Conservation (phyloP, 352 stramenopile genomes). For the Pythium folliculosum region DNA sequence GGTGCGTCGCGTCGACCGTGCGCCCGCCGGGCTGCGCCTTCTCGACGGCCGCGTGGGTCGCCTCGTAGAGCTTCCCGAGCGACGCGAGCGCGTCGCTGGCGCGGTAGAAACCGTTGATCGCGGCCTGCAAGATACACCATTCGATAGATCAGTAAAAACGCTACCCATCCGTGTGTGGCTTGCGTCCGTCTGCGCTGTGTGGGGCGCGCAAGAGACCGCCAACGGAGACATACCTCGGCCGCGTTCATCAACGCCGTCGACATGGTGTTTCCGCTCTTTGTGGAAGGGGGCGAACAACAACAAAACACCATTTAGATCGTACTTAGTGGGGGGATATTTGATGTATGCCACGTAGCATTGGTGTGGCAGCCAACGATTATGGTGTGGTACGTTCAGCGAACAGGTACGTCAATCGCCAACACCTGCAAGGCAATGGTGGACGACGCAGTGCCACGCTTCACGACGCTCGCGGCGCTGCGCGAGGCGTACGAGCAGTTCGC, state of each 20-base stretch:
- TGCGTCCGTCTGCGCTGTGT: background rate
- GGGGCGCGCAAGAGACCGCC: background rate
- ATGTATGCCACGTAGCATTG: background rate
- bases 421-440: slow-evolving; percentile 9
- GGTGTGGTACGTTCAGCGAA: slow-evolving; percentile 8
- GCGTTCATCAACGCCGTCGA: slow-evolving; percentile 55
- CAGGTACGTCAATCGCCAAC: slow-evolving; percentile 9
- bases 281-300: background rate
- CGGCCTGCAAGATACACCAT: slow-evolving; percentile 32
- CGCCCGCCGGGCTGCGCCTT: slow-evolving; percentile 10
- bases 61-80: slow-evolving; percentile 54
- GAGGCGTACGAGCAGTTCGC: slow-evolving; percentile 20
- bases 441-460: slow-evolving; percentile 10
- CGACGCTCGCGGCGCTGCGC: slow-evolving; percentile 29
- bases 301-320: background rate
- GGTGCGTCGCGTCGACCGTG: slow-evolving; percentile 52
- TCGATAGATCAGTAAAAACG: slow-evolving; percentile 16
- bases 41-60: slow-evolving; percentile 28
- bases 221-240: slow-evolving; percentile 49
- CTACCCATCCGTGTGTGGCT: slow-evolving; percentile 3
- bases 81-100: slow-evolving; percentile 48
- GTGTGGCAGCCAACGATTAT: background rate
- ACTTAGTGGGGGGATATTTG: slow-evolving; percentile 2
- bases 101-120: slow-evolving; percentile 64
- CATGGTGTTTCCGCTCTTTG: slow-evolving; percentile 36